Evolutionary conservation across 352 stramenopile genomes (phyloP), one percentile per base, ranked within the genome.

Genomic region (Phytophthora pisi): DNA sequence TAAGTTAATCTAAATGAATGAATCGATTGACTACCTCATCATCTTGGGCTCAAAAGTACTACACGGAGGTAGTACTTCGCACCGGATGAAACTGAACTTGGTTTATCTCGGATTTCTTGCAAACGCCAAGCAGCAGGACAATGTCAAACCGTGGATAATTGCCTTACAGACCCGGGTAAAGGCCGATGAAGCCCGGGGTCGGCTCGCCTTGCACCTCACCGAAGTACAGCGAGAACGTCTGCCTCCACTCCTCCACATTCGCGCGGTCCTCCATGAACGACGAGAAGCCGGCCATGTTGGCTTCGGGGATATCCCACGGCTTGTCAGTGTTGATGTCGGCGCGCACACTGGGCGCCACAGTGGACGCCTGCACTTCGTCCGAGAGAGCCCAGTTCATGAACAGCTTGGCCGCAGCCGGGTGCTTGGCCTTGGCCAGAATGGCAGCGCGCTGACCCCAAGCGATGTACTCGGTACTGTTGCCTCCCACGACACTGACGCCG

Each of bases 351-450:
- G 61, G 57, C 1, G 38, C 64, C 10, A 71, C 60, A 1, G 68
- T 31, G 4, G 36, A 61, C 5, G 43, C 63, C 52, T 88, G 77
- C 24, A 59, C 51, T 3, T 82, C 59, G 50, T 82, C 71, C 16
- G 65, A 76, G 9, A 82, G 11, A 54, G 77, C 54, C 78, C 80
- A 89, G 74, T 86, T 89, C 64, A 86, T 61, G 47, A 89, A 78
- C 38, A 86, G 60, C 66, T 89, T 86, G 18, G 78, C 75, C 0
- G 80, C 77, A 5, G 77, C 75, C 34, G 70, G 67, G 64, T 86
- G 77, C 36, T 74, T 81, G 5, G 71, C 74, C 58, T 89, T 81
- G 40, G 76, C 71, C 10, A 89, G 43, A 68, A 88, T 86, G 10
- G 70, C 77, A 7, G 77, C 64, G 67, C 80, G 77, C 51, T 89